Conservation (phyloP, 2,329 filamentous ascomycete species). For the Venturia asperata region DNA sequence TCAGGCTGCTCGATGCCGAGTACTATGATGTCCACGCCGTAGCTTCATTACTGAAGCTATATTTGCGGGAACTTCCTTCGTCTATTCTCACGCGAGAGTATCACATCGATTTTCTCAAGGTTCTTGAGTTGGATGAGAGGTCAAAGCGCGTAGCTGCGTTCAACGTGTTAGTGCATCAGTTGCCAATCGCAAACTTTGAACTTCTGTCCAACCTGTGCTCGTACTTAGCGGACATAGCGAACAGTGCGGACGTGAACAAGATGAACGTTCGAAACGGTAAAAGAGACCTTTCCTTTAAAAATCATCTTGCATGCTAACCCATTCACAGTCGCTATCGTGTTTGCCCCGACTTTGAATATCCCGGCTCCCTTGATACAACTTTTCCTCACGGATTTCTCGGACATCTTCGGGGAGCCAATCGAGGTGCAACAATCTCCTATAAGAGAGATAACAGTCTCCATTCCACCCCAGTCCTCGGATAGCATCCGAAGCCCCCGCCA, state of each 20-base stretch:
- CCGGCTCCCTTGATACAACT: constrained; percentile 89
- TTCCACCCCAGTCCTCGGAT: constrained; percentile 42
- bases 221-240: constrained; percentile 87
- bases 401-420: constrained; percentile 70
- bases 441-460: constrained; percentile 40
- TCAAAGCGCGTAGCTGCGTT: constrained; percentile 70
- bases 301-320: constrained; percentile 4
- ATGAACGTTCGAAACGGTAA: constrained; percentile 85
- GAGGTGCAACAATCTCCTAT: constrained; percentile 43
- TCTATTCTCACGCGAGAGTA: constrained; percentile 88
- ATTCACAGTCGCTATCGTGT: constrained; percentile 78
- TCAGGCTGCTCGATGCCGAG: constrained; percentile 77
- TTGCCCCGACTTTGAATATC: constrained; percentile 94
- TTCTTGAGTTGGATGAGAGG: constrained; percentile 64
- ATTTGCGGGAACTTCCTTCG: constrained; percentile 82
- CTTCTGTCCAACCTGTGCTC: constrained; percentile 78
- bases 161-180: constrained; percentile 67
- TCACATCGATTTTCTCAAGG: constrained; percentile 78
- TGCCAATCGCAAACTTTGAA: constrained; percentile 74
- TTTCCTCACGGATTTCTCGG: constrained; percentile 83
- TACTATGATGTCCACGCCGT: constrained; percentile 96
- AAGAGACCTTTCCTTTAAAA: constrained; percentile 19
- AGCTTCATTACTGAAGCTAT: constrained; percentile 87
- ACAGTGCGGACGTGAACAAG: constrained; percentile 85
- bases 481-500: constrained; percentile 57